These are phyloP conservation scores for Zalaria obscura DNA, from an alignment of 2,329 filamentous ascomycete species.

Conservation along the genomic window DNA sequence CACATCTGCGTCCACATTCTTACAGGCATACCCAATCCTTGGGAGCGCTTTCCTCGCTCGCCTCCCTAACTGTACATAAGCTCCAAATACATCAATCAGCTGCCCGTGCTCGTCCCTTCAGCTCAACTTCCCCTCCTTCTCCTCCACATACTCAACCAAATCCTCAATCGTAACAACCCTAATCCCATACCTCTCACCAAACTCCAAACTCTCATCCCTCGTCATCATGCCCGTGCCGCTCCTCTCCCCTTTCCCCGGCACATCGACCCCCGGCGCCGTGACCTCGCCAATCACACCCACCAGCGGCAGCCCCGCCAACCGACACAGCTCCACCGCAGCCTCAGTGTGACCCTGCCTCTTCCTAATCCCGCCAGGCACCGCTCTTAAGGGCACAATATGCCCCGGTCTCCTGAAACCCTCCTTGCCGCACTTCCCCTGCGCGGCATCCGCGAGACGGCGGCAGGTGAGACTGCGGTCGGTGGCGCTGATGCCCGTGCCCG, in stretches of 20 bases:
- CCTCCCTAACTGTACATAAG: no score
- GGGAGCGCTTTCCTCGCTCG: no score
- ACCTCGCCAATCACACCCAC: constrained; percentile 84
- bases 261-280: constrained; percentile 68
- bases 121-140: constrained; percentile 44
- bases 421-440: constrained; percentile 25
- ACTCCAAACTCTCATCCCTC: constrained; percentile 72
- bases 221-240: constrained; percentile 76
- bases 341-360: constrained; percentile 80
- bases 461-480: constrained; percentile 76
- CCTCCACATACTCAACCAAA: constrained; percentile 65
- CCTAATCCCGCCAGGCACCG: constrained; percentile 65
- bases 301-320: constrained; percentile 51
- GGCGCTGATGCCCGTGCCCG: constrained; percentile 79
- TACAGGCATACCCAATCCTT: no score
- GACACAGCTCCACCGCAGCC: constrained; percentile 81
- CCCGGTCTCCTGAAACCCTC: constrained; percentile 66
- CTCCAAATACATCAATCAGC: no score
- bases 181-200: constrained; percentile 77
- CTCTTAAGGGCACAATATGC: constrained; percentile 76
- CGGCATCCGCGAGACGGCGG: constrained; percentile 57
- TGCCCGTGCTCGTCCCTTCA: no score
- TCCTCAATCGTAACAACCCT: constrained; percentile 94
- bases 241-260: constrained; percentile 49
- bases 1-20: no score